These are phyloP conservation scores for Daldinia decipiens DNA, from an alignment of 495 filamentous ascomycete species.

Conservation along the genomic window DNA sequence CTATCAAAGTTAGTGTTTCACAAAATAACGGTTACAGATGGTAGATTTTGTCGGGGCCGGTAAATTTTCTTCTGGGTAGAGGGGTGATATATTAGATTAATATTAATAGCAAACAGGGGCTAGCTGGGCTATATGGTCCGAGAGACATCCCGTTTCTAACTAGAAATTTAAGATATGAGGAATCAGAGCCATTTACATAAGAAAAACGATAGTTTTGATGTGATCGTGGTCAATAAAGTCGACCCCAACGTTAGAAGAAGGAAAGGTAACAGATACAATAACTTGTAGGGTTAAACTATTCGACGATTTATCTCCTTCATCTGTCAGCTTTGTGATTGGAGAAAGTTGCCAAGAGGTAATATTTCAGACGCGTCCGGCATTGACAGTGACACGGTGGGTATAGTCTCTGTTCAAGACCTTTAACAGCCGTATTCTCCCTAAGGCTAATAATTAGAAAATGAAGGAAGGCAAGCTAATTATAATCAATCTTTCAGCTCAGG, in stretches of 20 bases:
- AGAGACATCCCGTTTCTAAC: neutral
- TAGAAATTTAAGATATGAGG: neutral
- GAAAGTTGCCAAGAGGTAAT: no score
- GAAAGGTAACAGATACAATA: neutral
- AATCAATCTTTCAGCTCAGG: neutral
- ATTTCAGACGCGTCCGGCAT: no score
- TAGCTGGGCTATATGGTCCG: neutral
- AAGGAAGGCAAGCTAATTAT: neutral
- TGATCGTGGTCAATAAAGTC: neutral
- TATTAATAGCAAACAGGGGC: slow-evolving; percentile 14
- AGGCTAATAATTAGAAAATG: neutral
- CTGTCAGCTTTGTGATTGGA: no score
- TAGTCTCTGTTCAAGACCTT: neutral
- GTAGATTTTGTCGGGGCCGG: neutral
- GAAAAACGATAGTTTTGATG: no score
- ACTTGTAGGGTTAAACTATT: neutral
- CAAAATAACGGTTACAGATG: neutral
- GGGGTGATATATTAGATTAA: neutral
- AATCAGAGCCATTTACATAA: no score
- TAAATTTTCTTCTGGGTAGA: neutral
- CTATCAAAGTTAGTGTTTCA: neutral
- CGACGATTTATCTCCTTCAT: no score
- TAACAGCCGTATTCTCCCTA: no score
- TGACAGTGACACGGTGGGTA: no score
- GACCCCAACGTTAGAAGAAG: neutral